phyloP scores from a whole-genome alignment of 441 rosid genomes.

The Mallotus japonicus region DNA sequence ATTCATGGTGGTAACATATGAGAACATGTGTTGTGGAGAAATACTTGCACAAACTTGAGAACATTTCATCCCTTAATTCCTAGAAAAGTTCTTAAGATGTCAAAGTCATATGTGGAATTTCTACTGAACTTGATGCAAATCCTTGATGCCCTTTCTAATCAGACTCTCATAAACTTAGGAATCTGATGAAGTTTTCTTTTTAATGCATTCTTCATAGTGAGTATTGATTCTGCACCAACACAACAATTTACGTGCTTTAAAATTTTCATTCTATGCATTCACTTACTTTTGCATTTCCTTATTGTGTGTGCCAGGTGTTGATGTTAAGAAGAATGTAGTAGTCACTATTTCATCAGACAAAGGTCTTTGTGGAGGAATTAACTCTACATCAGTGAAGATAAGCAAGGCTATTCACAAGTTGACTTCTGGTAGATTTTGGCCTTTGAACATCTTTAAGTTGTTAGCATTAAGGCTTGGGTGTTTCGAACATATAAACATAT shows the following conservation, averaged over 20 bases:
- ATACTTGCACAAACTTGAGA: background rate
- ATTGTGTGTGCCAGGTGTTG: conserved; percentile 49
- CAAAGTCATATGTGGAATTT: background rate
- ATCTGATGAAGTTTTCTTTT: background rate
- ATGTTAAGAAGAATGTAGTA: conserved; percentile 86
- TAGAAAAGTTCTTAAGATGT: background rate
- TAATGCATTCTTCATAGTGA: background rate
- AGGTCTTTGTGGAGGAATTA: conserved; percentile 98
- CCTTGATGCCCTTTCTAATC: background rate
- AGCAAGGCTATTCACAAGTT: conserved; percentile 71
- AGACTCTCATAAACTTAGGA: background rate
- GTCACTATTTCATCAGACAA: conserved; percentile 91
- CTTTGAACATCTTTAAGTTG: background rate
- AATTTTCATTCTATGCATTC: background rate
- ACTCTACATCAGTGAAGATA: conserved; percentile 82
- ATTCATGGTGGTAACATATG: background rate
- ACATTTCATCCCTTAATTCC: background rate
- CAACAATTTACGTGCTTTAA: background rate
- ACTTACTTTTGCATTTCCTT: conserved; percentile 5
- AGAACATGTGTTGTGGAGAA: background rate
- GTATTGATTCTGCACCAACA: background rate
- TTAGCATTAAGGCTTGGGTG: background rate
- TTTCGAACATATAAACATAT: conserved; percentile 16
- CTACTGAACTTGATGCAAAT: background rate
- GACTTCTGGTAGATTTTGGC: conserved; percentile 58